Percentiles rank a stretch among this genome's conserved stretches.
Conservation (phyloP, 2,329 filamentous ascomycete genomes). For the Penicillium sp. region DNA sequence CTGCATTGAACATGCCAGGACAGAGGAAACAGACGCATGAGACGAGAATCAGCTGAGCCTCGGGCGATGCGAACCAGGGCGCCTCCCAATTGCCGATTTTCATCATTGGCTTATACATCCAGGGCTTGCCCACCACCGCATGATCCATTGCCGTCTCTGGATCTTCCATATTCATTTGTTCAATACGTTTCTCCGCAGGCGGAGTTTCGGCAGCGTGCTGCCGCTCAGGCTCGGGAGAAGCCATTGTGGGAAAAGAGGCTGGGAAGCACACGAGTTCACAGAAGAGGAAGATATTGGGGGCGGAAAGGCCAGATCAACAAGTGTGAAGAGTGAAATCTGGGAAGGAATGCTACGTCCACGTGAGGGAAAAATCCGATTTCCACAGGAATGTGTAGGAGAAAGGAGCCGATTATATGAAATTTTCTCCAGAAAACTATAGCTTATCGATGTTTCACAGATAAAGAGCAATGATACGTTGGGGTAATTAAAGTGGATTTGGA, state of each 20-base stretch:
- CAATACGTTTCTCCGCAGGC: constrained; percentile 27
- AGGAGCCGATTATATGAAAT: neutral
- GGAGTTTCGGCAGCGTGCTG: constrained; percentile 12
- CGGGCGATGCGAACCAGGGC: constrained; percentile 72
- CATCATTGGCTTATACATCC: constrained; percentile 65
- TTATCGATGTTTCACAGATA: neutral
- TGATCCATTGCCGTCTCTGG: constrained; percentile 23
- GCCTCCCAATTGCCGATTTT: constrained; percentile 56
- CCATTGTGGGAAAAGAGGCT: constrained; percentile 3
- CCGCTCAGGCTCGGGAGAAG: constrained; percentile 14
- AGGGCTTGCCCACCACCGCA: constrained; percentile 43
- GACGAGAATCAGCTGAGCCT: constrained; percentile 70
- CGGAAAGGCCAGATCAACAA: neutral
- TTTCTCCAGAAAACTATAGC: neutral
- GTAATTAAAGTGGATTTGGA: neutral
- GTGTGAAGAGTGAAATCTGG: neutral
- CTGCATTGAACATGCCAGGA: constrained; percentile 71
- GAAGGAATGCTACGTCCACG: constrained; percentile 1
- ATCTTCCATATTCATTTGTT: constrained; percentile 25
- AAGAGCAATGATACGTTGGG: neutral
- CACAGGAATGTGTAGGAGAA: neutral
- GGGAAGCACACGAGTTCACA: neutral
- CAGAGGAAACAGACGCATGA: constrained; percentile 70
- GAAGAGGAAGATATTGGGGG: neutral
- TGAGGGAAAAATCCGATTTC: neutral